Evolutionary conservation across 345 rosid genomes (phyloP).

Genomic region (Excoecaria agallocha): DNA sequence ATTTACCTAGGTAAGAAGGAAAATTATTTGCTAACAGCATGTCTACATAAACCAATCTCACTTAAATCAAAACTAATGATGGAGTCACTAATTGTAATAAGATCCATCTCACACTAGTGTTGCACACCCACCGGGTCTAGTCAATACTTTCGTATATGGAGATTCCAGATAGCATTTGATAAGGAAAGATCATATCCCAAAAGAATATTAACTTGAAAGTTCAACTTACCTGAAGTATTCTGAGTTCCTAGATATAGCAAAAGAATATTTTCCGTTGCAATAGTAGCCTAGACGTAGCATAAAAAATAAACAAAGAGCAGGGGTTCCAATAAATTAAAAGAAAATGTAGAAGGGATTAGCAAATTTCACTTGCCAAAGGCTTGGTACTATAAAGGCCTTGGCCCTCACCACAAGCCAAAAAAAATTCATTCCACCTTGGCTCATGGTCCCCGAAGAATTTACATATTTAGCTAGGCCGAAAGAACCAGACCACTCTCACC

Average conservation of each 20-base stretch:
- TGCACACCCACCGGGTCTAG: neutral
- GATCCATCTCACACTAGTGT: neutral
- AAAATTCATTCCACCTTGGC: slow-evolving; percentile 53
- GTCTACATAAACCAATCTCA: no score
- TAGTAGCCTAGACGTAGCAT: neutral
- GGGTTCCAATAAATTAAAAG: neutral
- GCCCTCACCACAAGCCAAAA: slow-evolving; percentile 59
- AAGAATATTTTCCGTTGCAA: neutral
- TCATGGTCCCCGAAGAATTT: slow-evolving; percentile 36
- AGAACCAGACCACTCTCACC: slow-evolving; percentile 54
- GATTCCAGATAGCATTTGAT: neutral
- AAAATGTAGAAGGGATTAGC: neutral
- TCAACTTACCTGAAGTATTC: no score
- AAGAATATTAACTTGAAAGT: no score
- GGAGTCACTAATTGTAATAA: no score
- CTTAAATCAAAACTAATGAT: no score
- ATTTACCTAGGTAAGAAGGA: no score
- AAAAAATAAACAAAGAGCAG: neutral
- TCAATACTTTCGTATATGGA: neutral
- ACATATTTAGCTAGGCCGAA: slow-evolving; percentile 50
- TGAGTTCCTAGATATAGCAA: neutral
- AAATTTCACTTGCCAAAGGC: slow-evolving; percentile 38
- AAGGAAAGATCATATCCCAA: no score
- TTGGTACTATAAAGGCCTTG: slow-evolving; percentile 37
- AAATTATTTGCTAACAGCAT: no score